Percentiles rank a stretch among this genome's conserved stretches.
These are phyloP conservation scores for Camellia sinensis DNA, from an alignment of 148 eudicot genomes.

Conservation along the genomic window DNA sequence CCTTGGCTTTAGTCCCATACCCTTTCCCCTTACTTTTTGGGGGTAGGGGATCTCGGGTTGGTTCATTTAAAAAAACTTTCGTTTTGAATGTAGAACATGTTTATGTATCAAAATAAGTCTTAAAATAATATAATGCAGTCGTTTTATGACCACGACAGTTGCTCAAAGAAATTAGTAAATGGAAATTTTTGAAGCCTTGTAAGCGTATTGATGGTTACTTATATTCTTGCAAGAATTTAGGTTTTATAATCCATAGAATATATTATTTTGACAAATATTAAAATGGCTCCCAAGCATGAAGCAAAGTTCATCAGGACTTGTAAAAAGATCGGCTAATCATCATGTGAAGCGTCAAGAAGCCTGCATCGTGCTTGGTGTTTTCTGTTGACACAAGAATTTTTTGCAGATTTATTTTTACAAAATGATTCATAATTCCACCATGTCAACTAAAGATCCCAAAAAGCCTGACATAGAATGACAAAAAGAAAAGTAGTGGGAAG, in stretches of 20 bases:
- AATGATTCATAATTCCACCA: background rate
- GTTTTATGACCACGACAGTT: no score
- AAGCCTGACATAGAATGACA: background rate
- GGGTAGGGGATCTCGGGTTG: no score
- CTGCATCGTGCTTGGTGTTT: background rate
- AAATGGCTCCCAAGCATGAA: background rate
- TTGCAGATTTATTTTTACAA: background rate
- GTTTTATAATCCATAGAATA: background rate
- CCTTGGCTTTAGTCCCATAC: no score
- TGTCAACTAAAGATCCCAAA: background rate
- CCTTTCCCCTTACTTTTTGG: no score
- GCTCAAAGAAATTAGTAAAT: no score
- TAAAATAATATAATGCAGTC: no score
- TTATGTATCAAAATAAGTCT: no score
- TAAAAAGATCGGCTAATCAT: background rate
- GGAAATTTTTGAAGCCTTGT: no score
- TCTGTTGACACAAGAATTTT: background rate
- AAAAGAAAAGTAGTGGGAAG: background rate
- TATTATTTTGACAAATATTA: background rate
- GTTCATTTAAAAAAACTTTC: no score
- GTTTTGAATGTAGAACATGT: no score
- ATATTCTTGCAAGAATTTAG: background rate
- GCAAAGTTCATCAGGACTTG: background rate
- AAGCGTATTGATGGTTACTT: conserved; percentile 12
- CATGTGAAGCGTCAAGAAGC: background rate